Base-by-base conservation (phyloP, 352 stramenopile species). In the Pythium folliculosum region DNA sequence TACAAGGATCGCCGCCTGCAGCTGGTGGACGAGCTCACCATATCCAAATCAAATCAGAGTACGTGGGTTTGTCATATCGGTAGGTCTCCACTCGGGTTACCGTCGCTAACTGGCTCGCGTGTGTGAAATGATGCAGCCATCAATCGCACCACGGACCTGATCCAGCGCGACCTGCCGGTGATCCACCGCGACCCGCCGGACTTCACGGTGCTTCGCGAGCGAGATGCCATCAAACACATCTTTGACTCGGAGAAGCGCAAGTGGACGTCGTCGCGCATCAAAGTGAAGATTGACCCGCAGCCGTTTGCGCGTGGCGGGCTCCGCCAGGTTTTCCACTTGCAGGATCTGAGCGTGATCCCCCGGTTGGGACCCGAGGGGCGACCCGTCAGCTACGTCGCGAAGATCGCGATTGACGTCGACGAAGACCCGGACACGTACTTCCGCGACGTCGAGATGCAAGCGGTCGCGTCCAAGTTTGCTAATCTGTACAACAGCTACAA, bases 361-460 rank as follows among this genome's bases (percentile, higher is more conserved):
- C 53, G 59, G 10, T 49, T 67, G 3, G 51, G 35, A 22, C 53
- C 50, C 19, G 61, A 73, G 25, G 53, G 62, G 9, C 60, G 60
- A 12, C 67, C 60, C 2, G 38, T 64, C 22, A 77, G 61, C 40
- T 93, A 92, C 53, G 86, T 95, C 50, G 85, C 85, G 16, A 95
- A 95, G 66, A 81, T 95, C 17, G 82, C 85, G 4, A 92, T 95
- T 19, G 77, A 95, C 47, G 76, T 79, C 19, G 79, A 92, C 32
- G 85, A 93, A 75, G 82, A 93, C 38, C 83, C 85, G 2, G 85
- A 90, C 44, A 94, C 86, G 48, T 95, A 95, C 53, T 95, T 95
- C 65, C 80, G 86, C 23, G 86, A 95, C 43, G 86, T 95, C 10
- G 86, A 95, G 63, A 93, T 93, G 86, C 86, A 95, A 71, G 85